A percentile compares a stretch with the other conserved stretches of the same genome.
Conservation (phyloP, 2,329 filamentous ascomycete species). For the Decorospora gaudefroyi region DNA sequence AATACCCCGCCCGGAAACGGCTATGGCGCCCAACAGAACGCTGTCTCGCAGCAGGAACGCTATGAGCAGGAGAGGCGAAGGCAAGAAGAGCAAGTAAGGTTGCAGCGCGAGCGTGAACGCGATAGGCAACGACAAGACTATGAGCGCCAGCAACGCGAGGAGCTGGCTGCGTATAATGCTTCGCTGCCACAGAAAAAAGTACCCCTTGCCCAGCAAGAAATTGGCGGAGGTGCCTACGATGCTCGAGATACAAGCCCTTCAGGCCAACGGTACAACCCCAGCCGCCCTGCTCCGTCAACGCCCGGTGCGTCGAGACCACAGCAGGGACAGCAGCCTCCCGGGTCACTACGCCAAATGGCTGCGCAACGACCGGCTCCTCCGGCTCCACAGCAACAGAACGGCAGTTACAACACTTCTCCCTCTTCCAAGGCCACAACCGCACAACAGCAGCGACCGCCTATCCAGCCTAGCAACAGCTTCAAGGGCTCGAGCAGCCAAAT, state of each 20-base stretch:
- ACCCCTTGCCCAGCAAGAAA: conserved; percentile 85
- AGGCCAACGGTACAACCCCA: conserved; percentile 76
- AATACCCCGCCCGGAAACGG: conserved; percentile 39
- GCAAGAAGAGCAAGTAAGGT: conserved; percentile 51
- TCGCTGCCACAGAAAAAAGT: conserved; percentile 80
- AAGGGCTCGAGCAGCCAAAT: conserved; percentile 47
- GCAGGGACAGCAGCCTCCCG: conserved; percentile 58
- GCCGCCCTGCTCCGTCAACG: conserved; percentile 79
- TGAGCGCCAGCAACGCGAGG: conserved; percentile 61
- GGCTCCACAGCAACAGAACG: conserved; percentile 58
- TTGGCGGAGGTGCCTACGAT: conserved; percentile 67
- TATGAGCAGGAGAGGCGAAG: conserved; percentile 36
- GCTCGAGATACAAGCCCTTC: conserved; percentile 52
- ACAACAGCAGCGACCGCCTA: conserved; percentile 39
- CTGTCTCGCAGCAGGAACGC: conserved; percentile 44
- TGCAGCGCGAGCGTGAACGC: conserved; percentile 47
- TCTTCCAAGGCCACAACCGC: conserved; percentile 33
- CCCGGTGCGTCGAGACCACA: conserved; percentile 60
- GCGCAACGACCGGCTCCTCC: conserved; percentile 85
- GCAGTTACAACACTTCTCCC: conserved; percentile 36
- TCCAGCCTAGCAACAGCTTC: conserved; percentile 54
- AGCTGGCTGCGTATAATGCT: conserved; percentile 87
- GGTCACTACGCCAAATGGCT: conserved; percentile 57
- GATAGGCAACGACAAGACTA: conserved; percentile 50
- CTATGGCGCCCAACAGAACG: conserved; percentile 38